These are phyloP conservation scores for Leishmania arabica DNA, from an alignment of 208 protist genomes.

Conservation along the genomic window DNA sequence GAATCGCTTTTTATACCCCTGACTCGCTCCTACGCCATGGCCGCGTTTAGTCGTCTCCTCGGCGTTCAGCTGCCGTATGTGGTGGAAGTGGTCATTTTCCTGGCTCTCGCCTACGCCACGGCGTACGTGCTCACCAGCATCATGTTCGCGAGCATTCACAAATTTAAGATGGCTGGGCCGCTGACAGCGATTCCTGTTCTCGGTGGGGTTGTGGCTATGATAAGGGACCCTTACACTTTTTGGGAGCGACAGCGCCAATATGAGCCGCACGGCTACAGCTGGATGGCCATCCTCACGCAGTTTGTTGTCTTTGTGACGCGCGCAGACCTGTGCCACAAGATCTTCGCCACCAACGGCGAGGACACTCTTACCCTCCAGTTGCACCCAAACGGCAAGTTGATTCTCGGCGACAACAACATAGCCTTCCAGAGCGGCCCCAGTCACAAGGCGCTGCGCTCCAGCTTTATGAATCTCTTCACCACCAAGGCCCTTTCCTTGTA, in stretches of 20 bases:
- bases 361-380: constrained; percentile 77
- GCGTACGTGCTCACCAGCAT: constrained; percentile 64
- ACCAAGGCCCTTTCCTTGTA: constrained; percentile 86
- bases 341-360: constrained; percentile 81
- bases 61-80: constrained; percentile 75
- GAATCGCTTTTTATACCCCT: neutral
- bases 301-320: constrained; percentile 82
- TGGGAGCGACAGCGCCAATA: constrained; percentile 84
- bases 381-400: constrained; percentile 83
- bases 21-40: constrained; percentile 33
- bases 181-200: constrained; percentile 62
- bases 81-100: constrained; percentile 58
- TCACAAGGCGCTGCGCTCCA: constrained; percentile 82
- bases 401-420: constrained; percentile 89
- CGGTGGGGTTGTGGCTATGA: constrained; percentile 77
- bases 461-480: constrained; percentile 88
- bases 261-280: constrained; percentile 80
- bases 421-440: constrained; percentile 83
- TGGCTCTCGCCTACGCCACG: constrained; percentile 50
- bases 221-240: constrained; percentile 78
- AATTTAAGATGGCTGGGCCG: constrained; percentile 73
- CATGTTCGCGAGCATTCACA: constrained; percentile 70
- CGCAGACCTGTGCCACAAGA: constrained; percentile 81
- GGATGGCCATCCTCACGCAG: constrained; percentile 70
- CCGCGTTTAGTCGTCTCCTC: constrained; percentile 66